These are phyloP conservation scores for Marasmius oreades DNA, from an alignment of 1,284 basidiomycete genomes.

Conservation along the genomic window DNA sequence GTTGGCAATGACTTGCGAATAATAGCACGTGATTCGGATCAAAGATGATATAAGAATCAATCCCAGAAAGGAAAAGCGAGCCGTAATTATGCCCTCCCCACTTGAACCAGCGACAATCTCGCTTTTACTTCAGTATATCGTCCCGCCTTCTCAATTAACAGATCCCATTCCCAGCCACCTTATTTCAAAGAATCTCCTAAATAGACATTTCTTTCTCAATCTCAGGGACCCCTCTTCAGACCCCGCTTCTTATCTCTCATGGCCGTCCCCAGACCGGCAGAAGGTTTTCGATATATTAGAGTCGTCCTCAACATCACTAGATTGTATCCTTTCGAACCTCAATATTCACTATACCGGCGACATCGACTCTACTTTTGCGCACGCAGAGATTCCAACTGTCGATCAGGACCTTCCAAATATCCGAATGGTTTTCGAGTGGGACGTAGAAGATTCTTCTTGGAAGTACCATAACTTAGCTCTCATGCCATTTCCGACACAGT, in stretches of 20 bases:
- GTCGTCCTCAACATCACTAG: background rate
- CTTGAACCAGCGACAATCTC: conserved; percentile 33
- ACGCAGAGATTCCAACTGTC: conserved; percentile 47
- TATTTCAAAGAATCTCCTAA: conserved; percentile 53
- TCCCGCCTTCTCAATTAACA: conserved; percentile 44
- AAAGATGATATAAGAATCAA: background rate
- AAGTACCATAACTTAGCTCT: conserved; percentile 63
- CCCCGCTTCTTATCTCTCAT: conserved; percentile 57
- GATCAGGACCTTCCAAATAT: conserved; percentile 32
- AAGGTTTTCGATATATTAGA: conserved; percentile 24
- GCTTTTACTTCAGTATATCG: conserved; percentile 55
- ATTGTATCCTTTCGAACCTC: conserved; percentile 17
- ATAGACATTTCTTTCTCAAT: conserved; percentile 64
- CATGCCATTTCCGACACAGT: conserved; percentile 69
- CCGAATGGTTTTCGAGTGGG: conserved; percentile 68
- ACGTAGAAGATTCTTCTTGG: conserved; percentile 51
- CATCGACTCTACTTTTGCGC: conserved; percentile 55
- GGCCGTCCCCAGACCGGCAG: conserved; percentile 50
- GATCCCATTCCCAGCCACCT: conserved; percentile 56
- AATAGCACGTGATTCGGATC: background rate
- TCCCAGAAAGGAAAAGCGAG: background rate
- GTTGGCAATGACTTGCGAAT: background rate
- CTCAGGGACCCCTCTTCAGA: conserved; percentile 41
- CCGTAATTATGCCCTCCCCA: background rate
- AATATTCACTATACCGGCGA: conserved; percentile 57